Conservation (phyloP, 441 rosid species). For the Croton setiger region DNA sequence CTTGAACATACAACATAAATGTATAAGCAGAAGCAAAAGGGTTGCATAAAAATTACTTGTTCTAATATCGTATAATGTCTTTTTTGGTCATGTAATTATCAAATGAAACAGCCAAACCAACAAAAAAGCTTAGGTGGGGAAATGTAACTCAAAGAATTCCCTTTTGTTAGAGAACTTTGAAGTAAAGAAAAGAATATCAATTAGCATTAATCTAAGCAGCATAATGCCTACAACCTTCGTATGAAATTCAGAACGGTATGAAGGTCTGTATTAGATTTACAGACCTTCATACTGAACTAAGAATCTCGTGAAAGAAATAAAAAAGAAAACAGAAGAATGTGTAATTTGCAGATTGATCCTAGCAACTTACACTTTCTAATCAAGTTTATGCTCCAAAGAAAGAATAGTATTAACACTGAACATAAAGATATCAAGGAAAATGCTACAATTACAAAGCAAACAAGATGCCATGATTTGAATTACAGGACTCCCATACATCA, state of each 20-base stretch:
- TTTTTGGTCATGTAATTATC: background rate
- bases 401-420: slow-evolving; percentile 4
- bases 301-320: too few species aligned
- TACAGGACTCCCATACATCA: slow-evolving; percentile 30
- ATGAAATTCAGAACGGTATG: background rate
- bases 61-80: background rate
- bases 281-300: background rate
- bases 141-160: background rate
- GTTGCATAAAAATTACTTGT: background rate
- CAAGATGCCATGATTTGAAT: slow-evolving; percentile 26
- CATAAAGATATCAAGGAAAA: slow-evolving; percentile 15
- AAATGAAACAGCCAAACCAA: background rate
- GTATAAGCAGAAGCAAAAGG: background rate
- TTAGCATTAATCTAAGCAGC: slow-evolving; percentile 5
- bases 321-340: background rate
- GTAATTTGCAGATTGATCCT: background rate
- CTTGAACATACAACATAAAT: background rate
- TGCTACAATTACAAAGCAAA: slow-evolving; percentile 46
- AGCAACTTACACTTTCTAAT: background rate
- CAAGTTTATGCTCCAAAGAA: slow-evolving; percentile 1
- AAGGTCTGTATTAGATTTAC: background rate
- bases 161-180: background rate
- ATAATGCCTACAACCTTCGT: background rate
- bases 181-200: slow-evolving; percentile 8
- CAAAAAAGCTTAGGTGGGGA: background rate